Evolutionary conservation across 768 basidiomycete species (phyloP).

Genomic region (Calocybe indica): DNA sequence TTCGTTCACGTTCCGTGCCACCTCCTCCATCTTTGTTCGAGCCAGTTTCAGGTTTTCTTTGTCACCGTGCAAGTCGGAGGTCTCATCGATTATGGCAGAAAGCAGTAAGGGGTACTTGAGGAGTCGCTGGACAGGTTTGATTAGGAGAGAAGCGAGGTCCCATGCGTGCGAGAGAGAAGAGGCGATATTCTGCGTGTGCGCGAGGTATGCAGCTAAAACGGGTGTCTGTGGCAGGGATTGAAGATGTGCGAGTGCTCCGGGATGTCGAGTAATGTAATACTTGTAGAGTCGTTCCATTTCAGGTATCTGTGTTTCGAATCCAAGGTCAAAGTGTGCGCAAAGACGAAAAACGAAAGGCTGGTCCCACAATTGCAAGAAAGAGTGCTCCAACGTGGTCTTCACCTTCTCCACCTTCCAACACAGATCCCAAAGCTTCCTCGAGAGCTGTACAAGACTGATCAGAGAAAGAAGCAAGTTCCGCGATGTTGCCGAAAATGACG

Average conservation of each 20-base stretch:
- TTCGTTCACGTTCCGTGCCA: conserved; percentile 75
- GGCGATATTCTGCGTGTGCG: conserved; percentile 59
- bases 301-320: conserved; percentile 43
- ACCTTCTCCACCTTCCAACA: conserved; percentile 59
- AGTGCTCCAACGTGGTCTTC: conserved; percentile 65
- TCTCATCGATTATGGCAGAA: conserved; percentile 67
- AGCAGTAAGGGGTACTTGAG: conserved; percentile 93
- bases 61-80: conserved; percentile 63
- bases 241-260: conserved; percentile 67
- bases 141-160: conserved; percentile 90
- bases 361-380: conserved; percentile 65
- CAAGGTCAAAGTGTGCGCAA: conserved; percentile 5
- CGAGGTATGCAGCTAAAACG: conserved; percentile 59
- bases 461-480: conserved; percentile 67
- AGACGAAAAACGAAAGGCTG: conserved; percentile 5
- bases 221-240: conserved; percentile 37
- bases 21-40: conserved; percentile 57
- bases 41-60: conserved; percentile 51
- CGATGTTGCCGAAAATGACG: conserved; percentile 72
- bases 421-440: conserved; percentile 58
- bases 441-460: conserved; percentile 60
- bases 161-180: conserved; percentile 78
- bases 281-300: conserved; percentile 69
- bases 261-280: conserved; percentile 76
- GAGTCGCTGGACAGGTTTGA: conserved; percentile 95